phyloP scores from a whole-genome alignment of 2,329 filamentous ascomycete genomes.

The Cercospora zeina region DNA sequence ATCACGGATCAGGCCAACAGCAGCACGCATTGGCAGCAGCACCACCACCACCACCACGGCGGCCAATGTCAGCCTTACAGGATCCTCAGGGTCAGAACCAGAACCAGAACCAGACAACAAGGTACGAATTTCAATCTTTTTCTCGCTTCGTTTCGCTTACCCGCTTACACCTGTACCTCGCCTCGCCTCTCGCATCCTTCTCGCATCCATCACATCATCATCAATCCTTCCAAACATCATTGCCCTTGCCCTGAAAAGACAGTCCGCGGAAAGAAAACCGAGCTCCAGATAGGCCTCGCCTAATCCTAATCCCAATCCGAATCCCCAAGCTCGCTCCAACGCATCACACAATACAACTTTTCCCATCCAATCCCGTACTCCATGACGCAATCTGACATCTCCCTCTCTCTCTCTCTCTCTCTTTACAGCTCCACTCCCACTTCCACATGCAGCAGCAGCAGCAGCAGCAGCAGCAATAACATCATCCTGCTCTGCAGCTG shows the following conservation, averaged over 20 bases:
- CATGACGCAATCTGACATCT: conserved; percentile 24
- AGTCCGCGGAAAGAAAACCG: not conserved
- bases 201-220: not conserved
- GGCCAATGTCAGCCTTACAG: conserved; percentile 16
- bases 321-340: too few species aligned
- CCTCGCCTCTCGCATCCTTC: not conserved
- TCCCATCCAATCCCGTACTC: not conserved
- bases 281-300: not conserved
- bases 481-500: conserved; percentile 76
- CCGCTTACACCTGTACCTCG: not conserved
- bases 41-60: too few species aligned
- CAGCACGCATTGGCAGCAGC: not conserved
- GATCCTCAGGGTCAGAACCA: conserved; percentile 15
- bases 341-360: too few species aligned
- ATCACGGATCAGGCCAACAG: conserved; percentile 3
- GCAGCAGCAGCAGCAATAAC: too few species aligned
- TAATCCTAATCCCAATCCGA: not conserved
- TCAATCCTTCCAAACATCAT: not conserved
- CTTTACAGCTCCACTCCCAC: too few species aligned
- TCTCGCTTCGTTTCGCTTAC: not conserved
- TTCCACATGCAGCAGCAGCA: too few species aligned
- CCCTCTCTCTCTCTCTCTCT: too few species aligned
- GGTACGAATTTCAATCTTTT: conserved; percentile 17
- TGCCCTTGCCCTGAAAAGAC: not conserved
- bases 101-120: conserved; percentile 16